Evolutionary conservation across 495 filamentous ascomycete species (phyloP), one percentile per base, ranked within the genome.

Genomic region (Tuber borchii): DNA sequence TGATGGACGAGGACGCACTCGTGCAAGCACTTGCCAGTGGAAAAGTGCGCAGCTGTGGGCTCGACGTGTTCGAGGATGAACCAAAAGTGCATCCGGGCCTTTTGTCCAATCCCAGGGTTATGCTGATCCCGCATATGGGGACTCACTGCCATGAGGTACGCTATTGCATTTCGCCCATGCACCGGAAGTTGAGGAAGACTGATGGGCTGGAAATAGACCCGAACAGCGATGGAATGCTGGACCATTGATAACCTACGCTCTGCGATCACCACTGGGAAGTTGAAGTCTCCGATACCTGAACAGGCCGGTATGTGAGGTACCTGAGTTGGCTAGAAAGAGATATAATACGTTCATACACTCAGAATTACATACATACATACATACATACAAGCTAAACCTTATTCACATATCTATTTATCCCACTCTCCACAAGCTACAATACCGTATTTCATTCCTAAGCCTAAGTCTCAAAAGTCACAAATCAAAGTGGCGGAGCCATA

Each of bases 11-110:
- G 86, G 88, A 84, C 2, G 91, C 91, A 20, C 88, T 94, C 34
- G 92, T 92, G 14, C 86, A 87, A 37, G 91, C 92, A 0, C 84
- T 95, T 1, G 87, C 91, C 26, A 88, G 86, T 3, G 91, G 91
- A 16, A 89, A 91, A 84, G 91, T 93, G 74, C 86, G 85, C 70
- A 87, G 87, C 74, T 86, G 88, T 74, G 92, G 92, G n/a, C 85
- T 94, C 45, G 92, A 94, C 81, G 92, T 94, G n/a, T 94, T 88
- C 78, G 92, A 94, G 84, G 86, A 93, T 40, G 92, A 94, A 84
- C 92, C 92, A 1, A 83, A 88, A 45, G 86, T 95, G 48, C 91
- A 95, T 80, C 85, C 88, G 2, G 92, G 91, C 2, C 84, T 96
- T 56, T 83, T 95, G 51, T 87, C 86, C 74, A 93, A 92, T 81